phyloP scores from a whole-genome alignment of 2,329 filamentous ascomycete genomes.

The Scortechinia acanthostroma region DNA sequence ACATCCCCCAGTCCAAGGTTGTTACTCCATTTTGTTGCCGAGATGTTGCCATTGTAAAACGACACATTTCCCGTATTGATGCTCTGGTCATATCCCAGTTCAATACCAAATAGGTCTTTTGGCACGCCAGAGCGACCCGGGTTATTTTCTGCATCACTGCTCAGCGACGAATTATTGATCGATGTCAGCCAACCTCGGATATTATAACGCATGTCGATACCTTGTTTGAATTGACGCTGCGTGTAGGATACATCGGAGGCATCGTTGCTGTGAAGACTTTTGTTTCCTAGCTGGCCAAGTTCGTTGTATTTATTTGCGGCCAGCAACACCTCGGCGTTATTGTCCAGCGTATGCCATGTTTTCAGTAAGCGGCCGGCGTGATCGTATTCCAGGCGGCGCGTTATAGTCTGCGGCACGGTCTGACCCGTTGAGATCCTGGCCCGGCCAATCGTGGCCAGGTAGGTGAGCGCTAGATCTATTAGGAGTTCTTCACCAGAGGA shows the following conservation, averaged over 20 bases:
- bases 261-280: not conserved
- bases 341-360: too few relatives aligned
- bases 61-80: not conserved
- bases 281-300: not conserved
- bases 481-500: too few relatives aligned
- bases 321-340: too few relatives aligned
- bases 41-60: not conserved
- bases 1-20: not conserved
- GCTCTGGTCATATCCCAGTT: not conserved
- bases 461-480: too few relatives aligned
- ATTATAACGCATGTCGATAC: not conserved
- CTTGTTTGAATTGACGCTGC: not conserved
- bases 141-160: too few relatives aligned
- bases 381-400: too few relatives aligned
- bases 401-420: too few relatives aligned
- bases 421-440: too few relatives aligned
- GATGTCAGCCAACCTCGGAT: not conserved
- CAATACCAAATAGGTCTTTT: too few relatives aligned
- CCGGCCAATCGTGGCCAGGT: too few relatives aligned
- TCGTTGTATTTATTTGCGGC: not conserved
- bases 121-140: too few relatives aligned
- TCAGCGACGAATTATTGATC: not conserved
- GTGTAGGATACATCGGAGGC: not conserved
- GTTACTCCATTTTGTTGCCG: not conserved
- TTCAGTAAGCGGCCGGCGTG: too few relatives aligned